Evolutionary conservation across 2,329 filamentous ascomycete species (phyloP), one percentile per base, ranked within the genome.

Genomic region (Trematosphaeria pertusa): DNA sequence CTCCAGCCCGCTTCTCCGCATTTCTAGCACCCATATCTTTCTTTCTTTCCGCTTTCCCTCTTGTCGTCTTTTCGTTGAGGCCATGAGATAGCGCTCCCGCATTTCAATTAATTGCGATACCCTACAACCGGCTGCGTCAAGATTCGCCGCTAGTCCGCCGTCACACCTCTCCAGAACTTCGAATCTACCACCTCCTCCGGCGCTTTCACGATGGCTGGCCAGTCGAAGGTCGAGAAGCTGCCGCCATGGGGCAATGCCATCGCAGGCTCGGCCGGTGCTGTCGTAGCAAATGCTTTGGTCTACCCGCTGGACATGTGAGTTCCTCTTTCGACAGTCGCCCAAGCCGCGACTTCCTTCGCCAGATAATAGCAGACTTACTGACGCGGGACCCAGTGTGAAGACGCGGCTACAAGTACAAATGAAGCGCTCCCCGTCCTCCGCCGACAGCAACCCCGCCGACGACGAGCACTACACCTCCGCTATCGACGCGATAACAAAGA

Each of bases 221-320:
- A 80, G 67, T 83, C 81, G 30, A 93, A 91, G 73, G 80, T 85
- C 54, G 79, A 79, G 42, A 78, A 79, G 58, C 83, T 97, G 49
- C 91, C 94, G 32, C 89, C 94, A 43, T 97, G 93, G 93, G 93
- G 92, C 43, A 87, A 87, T 68, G 94, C 94, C 43, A 85, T 96
- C 58, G 93, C 94, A 54, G 94, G 94, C 64, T 91, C 94, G 41
- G 89, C 90, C 15, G 94, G 94, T 52, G 94, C 94, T 36, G 91
- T 97, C 28, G 81, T 99, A 49, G 94, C 94, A 48, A 99, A 99
- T 78, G 89, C 92, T 34, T 77, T 97, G 54, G 93, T 97, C 47
- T 99, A 99, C 74, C 94, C 94, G 36, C 81, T 99, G 50, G 94
- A 99, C 75, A 92, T 99, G 92, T 96, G 79, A 78, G 88, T 52